phyloP scores from a whole-genome alignment of 2,329 filamentous ascomycete genomes.

The Volutella citrinella region DNA sequence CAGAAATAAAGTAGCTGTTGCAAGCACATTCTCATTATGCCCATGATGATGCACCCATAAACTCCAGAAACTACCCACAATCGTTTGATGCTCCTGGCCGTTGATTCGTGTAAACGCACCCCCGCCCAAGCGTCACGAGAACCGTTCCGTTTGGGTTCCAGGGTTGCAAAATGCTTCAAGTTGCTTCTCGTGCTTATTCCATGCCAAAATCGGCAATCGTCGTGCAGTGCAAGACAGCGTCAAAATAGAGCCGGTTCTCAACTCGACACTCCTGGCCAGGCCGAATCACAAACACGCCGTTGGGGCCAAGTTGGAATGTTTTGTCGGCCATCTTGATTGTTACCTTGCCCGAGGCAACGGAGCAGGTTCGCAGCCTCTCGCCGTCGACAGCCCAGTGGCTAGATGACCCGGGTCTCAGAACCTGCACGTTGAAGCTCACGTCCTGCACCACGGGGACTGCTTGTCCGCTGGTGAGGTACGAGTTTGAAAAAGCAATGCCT shows the following conservation, averaged over 20 bases:
- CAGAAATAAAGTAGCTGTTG: no score
- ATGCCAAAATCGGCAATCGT: conserved; percentile 25
- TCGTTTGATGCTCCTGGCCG: no score
- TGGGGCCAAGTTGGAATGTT: conserved; percentile 40
- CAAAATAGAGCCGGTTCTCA: conserved; percentile 42
- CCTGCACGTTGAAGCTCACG: conserved; percentile 38
- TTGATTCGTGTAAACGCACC: no score
- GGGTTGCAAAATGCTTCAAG: not conserved
- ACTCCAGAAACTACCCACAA: no score
- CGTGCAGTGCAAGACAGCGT: conserved; percentile 42
- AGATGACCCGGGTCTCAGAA: conserved; percentile 37
- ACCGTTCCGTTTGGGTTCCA: not conserved
- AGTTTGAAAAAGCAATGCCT: conserved; percentile 44
- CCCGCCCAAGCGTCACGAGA: no score
- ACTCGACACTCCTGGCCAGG: conserved; percentile 36
- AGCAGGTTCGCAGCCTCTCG: conserved; percentile 36
- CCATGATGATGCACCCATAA: no score
- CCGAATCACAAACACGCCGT: conserved; percentile 43
- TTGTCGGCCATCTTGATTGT: conserved; percentile 34
- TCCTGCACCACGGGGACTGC: conserved; percentile 36
- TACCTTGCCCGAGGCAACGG: conserved; percentile 40
- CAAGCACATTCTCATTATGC: no score
- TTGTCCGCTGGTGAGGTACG: conserved; percentile 36
- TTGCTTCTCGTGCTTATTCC: no score
- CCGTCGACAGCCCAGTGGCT: conserved; percentile 28